Evolutionary conservation across 2,329 filamentous ascomycete genomes (phyloP).

Genomic region (Penicillium digitatum): DNA sequence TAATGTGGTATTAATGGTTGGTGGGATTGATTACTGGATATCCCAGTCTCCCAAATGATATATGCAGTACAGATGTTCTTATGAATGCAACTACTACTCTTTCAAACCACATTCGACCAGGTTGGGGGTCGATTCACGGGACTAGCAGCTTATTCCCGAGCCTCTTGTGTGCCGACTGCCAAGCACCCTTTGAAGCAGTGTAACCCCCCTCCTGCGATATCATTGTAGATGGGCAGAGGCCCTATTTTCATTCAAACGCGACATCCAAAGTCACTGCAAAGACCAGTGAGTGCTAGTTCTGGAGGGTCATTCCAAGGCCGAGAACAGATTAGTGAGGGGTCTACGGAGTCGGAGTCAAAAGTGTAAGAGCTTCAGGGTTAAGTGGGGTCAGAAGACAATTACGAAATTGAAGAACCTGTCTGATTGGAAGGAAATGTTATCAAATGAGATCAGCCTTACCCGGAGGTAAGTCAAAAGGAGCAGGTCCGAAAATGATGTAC

Average conservation of each 20-base stretch:
- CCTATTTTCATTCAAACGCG: background rate
- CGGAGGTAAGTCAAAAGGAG: background rate
- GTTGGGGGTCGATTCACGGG: background rate
- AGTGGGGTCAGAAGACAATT: constrained; percentile 4
- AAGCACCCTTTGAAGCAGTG: background rate
- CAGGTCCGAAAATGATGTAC: background rate
- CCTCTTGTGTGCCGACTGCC: background rate
- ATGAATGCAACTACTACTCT: background rate
- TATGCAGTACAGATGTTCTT: background rate
- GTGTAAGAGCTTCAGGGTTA: background rate
- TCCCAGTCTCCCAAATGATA: background rate
- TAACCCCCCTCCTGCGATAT: too few relatives aligned
- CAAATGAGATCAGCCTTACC: background rate
- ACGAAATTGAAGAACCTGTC: background rate
- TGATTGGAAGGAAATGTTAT: constrained; percentile 2
- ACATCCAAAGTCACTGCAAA: background rate
- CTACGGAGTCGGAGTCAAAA: background rate
- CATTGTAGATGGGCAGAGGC: background rate
- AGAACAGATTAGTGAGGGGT: background rate
- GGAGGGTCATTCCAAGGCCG: too few relatives aligned
- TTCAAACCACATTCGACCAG: too few relatives aligned
- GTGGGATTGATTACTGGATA: background rate
- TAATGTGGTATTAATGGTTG: constrained; percentile 6
- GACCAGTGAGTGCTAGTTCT: background rate
- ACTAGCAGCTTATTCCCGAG: background rate